phyloP scores from a whole-genome alignment of 208 protist genomes.

The Novymonas esmeraldas region DNA sequence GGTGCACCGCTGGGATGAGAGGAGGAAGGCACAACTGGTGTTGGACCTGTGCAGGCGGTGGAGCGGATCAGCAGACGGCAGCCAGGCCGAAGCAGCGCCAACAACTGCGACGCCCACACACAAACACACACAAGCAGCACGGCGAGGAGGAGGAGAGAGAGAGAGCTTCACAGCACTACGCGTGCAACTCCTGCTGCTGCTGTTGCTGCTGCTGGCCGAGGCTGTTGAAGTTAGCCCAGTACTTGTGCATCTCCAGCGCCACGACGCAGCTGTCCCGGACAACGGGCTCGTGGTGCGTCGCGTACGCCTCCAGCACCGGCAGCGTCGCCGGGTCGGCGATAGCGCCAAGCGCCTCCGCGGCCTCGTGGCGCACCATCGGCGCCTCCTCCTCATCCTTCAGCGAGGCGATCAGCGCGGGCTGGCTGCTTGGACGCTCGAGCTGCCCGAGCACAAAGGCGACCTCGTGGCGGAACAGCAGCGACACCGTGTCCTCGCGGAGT shows the following conservation, averaged over 20 bases:
- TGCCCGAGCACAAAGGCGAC: conserved; percentile 98
- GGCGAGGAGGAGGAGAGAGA: too few species aligned
- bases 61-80: too few species aligned
- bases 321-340: conserved; percentile 87
- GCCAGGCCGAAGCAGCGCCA: too few species aligned
- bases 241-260: conserved; percentile 88
- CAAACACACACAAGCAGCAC: too few species aligned
- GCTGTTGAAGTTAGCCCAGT: conserved; percentile 83
- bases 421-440: conserved; percentile 86
- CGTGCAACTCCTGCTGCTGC: conserved; percentile 9
- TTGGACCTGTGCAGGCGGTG: too few species aligned
- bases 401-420: conserved; percentile 63
- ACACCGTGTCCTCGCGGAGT: conserved; percentile 85
- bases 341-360: conserved; percentile 97
- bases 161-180: too few species aligned
- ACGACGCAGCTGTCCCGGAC: conserved; percentile 87
- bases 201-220: conserved; percentile 22
- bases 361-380: conserved; percentile 98
- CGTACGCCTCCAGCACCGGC: conserved; percentile 64
- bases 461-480: conserved; percentile 97
- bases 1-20: too few species aligned
- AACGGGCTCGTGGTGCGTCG: conserved; percentile 75
- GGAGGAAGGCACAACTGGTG: too few species aligned
- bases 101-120: too few species aligned
- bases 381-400: conserved; percentile 89